A percentile compares a stretch with the other conserved stretches of the same genome.
Evolutionary conservation across 768 basidiomycete species (phyloP).

Genomic region (Dacryopinax primogenitus): DNA sequence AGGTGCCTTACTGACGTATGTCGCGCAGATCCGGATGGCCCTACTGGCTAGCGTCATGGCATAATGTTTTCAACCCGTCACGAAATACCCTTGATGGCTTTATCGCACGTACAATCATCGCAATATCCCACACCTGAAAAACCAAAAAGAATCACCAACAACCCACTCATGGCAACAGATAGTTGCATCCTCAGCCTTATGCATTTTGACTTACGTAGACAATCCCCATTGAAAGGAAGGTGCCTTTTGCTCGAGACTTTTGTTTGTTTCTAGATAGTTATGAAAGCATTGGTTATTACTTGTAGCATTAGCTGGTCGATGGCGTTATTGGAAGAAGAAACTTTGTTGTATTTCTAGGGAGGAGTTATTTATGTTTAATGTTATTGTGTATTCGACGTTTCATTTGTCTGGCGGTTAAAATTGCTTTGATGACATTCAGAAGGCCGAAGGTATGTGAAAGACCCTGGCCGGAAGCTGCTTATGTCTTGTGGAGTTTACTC

Average conservation of each 20-base stretch:
- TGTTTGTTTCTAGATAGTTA: slow-evolving; percentile 2
- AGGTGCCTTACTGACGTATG: background rate
- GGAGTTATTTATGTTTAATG: background rate
- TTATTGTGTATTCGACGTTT: background rate
- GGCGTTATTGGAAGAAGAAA: background rate
- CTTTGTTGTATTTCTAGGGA: slow-evolving; percentile 3
- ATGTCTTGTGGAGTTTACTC: slow-evolving; percentile 9
- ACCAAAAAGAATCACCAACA: background rate
- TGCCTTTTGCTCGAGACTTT: too few relatives aligned
- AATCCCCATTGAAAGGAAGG: too few relatives aligned
- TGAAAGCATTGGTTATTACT: background rate
- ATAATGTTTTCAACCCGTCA: background rate
- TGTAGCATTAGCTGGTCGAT: background rate
- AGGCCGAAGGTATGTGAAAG: background rate
- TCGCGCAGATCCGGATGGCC: slow-evolving; percentile 61
- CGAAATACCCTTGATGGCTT: background rate
- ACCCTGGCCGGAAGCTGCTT: background rate
- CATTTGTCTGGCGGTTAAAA: background rate
- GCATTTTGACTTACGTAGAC: background rate
- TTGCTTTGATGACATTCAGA: background rate
- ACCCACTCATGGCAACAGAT: background rate
- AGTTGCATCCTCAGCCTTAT: background rate
- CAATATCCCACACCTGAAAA: background rate
- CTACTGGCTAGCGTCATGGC: slow-evolving; percentile 56
- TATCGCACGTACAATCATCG: background rate